Percentiles rank a stretch among this genome's conserved stretches.
Conservation (phyloP, 2,329 filamentous ascomycete species). For the Fusarium nelsonii region DNA sequence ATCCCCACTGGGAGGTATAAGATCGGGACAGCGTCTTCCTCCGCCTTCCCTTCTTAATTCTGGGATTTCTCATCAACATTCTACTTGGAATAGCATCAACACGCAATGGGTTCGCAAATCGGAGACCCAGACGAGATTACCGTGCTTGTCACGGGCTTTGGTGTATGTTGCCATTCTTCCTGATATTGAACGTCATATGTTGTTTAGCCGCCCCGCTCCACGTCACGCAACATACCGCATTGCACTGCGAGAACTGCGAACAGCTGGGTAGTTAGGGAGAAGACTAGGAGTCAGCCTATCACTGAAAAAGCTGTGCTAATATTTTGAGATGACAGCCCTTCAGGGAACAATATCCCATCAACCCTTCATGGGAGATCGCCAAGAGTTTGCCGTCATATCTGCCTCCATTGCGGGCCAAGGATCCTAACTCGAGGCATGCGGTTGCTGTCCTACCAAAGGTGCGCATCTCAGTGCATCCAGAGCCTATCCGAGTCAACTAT, state of each 20-base stretch:
- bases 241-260: background rate
- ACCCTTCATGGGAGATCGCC: slow-evolving; percentile 86
- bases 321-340: slow-evolving; percentile 71
- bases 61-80: background rate
- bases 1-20: slow-evolving; percentile 20
- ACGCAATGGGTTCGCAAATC: slow-evolving; percentile 53
- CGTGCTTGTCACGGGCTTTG: slow-evolving; percentile 72
- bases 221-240: slow-evolving; percentile 23
- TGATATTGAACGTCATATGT: slow-evolving; percentile 14
- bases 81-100: background rate
- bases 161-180: slow-evolving; percentile 57
- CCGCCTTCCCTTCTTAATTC: background rate
- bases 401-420: slow-evolving; percentile 62
- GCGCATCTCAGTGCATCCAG: slow-evolving; percentile 73
- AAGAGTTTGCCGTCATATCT: slow-evolving; percentile 74
- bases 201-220: slow-evolving; percentile 22
- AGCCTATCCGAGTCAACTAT: slow-evolving; percentile 79
- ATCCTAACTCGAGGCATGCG: slow-evolving; percentile 48
- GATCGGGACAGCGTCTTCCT: background rate
- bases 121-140: slow-evolving; percentile 63
- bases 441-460: slow-evolving; percentile 60
- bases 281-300: background rate
- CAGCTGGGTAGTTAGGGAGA: background rate
- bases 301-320: slow-evolving; percentile 30
- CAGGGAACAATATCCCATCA: slow-evolving; percentile 75